Conservation (phyloP, 169 alveolate genomes). For the Plasmodium vinckei region DNA sequence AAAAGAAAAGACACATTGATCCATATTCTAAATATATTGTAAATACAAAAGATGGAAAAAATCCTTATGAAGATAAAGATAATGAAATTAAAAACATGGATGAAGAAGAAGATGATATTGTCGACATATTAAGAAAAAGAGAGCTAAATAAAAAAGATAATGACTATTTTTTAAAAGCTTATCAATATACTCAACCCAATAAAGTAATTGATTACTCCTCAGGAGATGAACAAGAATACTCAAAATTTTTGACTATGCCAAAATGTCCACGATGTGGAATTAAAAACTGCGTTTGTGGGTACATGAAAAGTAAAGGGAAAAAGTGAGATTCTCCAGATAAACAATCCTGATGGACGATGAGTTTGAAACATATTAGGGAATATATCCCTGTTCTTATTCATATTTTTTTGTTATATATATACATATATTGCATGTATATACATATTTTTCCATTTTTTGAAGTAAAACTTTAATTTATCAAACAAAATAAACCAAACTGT, state of each 20-base stretch:
- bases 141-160: slow-evolving; percentile 40
- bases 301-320: slow-evolving; percentile 20
- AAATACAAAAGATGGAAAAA: neutral
- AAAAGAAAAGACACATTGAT: slow-evolving; percentile 26
- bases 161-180: slow-evolving; percentile 51
- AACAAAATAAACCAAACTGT: no score
- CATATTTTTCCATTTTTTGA: no score
- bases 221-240: slow-evolving; percentile 29
- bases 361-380: no score
- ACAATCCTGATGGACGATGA: no score
- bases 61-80: neutral
- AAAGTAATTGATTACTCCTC: slow-evolving; percentile 58
- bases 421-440: no score
- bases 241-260: slow-evolving; percentile 36
- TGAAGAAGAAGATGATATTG: slow-evolving; percentile 42
- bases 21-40: slow-evolving; percentile 28
- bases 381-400: no score
- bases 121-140: slow-evolving; percentile 22
- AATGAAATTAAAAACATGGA: neutral
- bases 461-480: no score
- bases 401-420: no score
- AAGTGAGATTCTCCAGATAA: neutral
- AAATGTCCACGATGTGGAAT: slow-evolving; percentile 70
- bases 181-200: slow-evolving; percentile 51
- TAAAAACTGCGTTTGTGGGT: slow-evolving; percentile 68